phyloP scores from a whole-genome alignment of 2,329 filamentous ascomycete species.

The Arthroderma sp. region DNA sequence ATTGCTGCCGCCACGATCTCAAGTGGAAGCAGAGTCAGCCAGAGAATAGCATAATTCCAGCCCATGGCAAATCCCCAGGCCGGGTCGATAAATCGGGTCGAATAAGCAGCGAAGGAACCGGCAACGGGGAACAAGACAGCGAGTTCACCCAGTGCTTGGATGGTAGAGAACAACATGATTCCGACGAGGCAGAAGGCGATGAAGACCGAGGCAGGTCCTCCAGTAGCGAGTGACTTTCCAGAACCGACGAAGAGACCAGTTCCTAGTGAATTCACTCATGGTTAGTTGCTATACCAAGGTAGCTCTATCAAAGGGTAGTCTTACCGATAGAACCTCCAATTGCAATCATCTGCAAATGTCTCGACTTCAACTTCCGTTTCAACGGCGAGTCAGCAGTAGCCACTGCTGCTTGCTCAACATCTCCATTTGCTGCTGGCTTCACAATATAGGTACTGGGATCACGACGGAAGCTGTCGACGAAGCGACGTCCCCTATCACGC shows the following conservation, averaged over 20 bases:
- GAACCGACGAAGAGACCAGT: conserved; percentile 82
- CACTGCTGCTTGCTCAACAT: conserved; percentile 16
- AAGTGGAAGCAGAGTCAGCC: conserved; percentile 69
- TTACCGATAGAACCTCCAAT: conserved; percentile 14
- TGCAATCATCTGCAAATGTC: conserved; percentile 15
- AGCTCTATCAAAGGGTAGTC: neutral
- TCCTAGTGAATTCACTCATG: conserved; percentile 23
- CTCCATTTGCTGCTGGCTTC: conserved; percentile 12
- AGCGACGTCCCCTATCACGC: conserved; percentile 9
- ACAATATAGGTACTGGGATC: conserved; percentile 16
- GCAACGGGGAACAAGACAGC: conserved; percentile 82
- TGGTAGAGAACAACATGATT: conserved; percentile 79
- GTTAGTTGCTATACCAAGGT: neutral
- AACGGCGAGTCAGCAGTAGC: conserved; percentile 17
- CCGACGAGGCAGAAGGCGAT: conserved; percentile 71
- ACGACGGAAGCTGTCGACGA: conserved; percentile 18
- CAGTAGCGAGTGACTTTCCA: conserved; percentile 53
- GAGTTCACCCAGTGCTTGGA: conserved; percentile 83
- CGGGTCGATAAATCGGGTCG: conserved; percentile 81
- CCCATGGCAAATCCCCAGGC: conserved; percentile 94
- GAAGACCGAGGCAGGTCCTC: conserved; percentile 65
- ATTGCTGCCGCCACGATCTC: conserved; percentile 80
- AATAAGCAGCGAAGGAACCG: conserved; percentile 84
- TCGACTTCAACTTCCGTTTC: conserved; percentile 16
- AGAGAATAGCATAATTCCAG: conserved; percentile 86